phyloP scores from a whole-genome alignment of 306 rosid species.

The Dalbergia cultrata region DNA sequence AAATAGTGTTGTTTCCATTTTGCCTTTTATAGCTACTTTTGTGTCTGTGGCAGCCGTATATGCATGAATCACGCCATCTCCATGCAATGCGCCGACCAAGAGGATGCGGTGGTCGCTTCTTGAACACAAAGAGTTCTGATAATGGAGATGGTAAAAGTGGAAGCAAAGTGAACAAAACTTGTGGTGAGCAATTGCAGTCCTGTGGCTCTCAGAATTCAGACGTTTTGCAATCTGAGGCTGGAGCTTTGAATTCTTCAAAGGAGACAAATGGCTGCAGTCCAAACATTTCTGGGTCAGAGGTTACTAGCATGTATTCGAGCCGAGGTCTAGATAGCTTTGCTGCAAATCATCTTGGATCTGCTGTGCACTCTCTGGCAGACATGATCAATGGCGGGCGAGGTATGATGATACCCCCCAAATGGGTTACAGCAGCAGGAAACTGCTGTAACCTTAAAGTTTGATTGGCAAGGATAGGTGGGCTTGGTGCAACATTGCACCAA shows the following conservation, averaged over 20 bases:
- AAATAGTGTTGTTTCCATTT: constrained; percentile 10
- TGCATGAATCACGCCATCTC: constrained; percentile 97
- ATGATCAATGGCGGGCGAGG: constrained; percentile 64
- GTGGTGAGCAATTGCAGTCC: constrained; percentile 48
- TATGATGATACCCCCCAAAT: constrained; percentile 68
- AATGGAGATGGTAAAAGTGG: constrained; percentile 49
- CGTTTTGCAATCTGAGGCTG: constrained; percentile 73
- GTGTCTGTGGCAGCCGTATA: constrained; percentile 75
- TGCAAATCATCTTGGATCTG: constrained; percentile 60
- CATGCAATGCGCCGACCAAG: constrained; percentile 96
- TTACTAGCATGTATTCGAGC: constrained; percentile 71
- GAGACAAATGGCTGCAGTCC: constrained; percentile 70
- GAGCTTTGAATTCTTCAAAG: constrained; percentile 75
- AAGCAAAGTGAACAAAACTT: constrained; percentile 49
- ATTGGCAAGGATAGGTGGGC: constrained; percentile 52
- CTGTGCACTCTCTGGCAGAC: constrained; percentile 61
- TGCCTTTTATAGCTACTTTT: constrained; percentile 11
- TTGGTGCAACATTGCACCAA: constrained; percentile 44
- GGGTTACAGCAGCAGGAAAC: constrained; percentile 79
- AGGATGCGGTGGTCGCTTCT: constrained; percentile 94
- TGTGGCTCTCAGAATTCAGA: constrained; percentile 78
- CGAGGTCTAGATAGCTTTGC: constrained; percentile 60
- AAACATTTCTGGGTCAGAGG: constrained; percentile 76
- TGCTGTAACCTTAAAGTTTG: constrained; percentile 80
- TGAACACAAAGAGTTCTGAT: constrained; percentile 63